Percentiles rank a stretch among this genome's conserved stretches.
phyloP scores from a whole-genome alignment of 768 basidiomycete species.

The Tylopilus sp. region DNA sequence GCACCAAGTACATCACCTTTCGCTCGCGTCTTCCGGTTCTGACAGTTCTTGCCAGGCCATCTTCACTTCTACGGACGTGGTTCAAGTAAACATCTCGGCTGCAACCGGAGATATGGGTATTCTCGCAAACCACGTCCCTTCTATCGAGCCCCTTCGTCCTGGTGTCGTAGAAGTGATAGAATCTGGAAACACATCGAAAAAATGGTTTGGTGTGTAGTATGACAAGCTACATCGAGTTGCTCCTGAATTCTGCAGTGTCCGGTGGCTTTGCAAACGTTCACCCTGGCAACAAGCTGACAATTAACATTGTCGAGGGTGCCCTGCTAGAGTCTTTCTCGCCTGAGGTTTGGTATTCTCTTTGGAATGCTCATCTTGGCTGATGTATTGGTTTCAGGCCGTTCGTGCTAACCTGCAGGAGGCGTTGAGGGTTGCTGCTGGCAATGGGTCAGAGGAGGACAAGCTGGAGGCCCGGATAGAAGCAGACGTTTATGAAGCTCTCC shows the following conservation, averaged over 20 bases:
- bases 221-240: neutral
- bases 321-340: conserved; percentile 85
- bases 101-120: conserved; percentile 99
- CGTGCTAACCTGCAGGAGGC: conserved; percentile 89
- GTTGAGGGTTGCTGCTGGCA: conserved; percentile 72
- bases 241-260: conserved; percentile 58
- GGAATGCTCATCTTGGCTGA: conserved; percentile 4
- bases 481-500: conserved; percentile 94
- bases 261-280: conserved; percentile 98
- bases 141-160: conserved; percentile 92
- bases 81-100: conserved; percentile 93
- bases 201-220: conserved; percentile 86
- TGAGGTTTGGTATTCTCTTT: conserved; percentile 57
- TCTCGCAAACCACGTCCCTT: conserved; percentile 96
- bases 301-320: conserved; percentile 96
- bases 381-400: conserved; percentile 61
- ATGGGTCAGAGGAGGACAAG: conserved; percentile 91
- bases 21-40: conserved; percentile 4
- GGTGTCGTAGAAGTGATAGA: conserved; percentile 96
- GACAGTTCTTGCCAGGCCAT: conserved; percentile 58
- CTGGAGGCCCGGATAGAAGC: conserved; percentile 91
- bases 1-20: conserved; percentile 69
- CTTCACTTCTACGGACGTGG: conserved; percentile 86
- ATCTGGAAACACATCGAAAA: conserved; percentile 71
- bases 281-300: conserved; percentile 93